These are phyloP conservation scores for Trichoderma endophyticum DNA, from an alignment of 2,329 filamentous ascomycete species.

Conservation along the genomic window DNA sequence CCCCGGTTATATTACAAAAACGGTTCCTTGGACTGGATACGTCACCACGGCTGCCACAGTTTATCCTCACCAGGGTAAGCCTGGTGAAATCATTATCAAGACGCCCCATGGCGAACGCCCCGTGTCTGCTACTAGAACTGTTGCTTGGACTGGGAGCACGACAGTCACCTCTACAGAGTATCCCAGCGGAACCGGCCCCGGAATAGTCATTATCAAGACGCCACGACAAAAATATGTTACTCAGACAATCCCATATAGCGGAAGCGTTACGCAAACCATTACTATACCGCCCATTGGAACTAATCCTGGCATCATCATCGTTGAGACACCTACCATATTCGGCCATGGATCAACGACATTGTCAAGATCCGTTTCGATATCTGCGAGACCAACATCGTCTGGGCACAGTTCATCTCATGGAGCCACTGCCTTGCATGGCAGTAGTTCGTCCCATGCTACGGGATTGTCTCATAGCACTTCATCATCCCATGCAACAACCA, in stretches of 20 bases:
- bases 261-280: background rate
- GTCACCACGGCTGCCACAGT: background rate
- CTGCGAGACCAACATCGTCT: background rate
- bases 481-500: background rate
- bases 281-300: background rate
- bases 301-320: background rate
- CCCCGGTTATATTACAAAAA: background rate
- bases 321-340: background rate
- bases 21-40: background rate
- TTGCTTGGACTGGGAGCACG: background rate
- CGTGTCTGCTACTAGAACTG: background rate
- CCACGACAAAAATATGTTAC: background rate
- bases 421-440: background rate
- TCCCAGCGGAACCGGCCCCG: background rate
- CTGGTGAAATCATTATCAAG: background rate
- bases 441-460: background rate
- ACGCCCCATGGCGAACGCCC: background rate
- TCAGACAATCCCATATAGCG: background rate
- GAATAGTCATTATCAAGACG: background rate
- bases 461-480: no score
- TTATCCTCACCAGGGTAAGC: background rate
- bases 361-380: background rate
- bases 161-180: background rate
- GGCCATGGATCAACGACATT: background rate
- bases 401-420: background rate